Conservation (phyloP, 192 early-diverging fungal species). For the Coemansia sp. region DNA sequence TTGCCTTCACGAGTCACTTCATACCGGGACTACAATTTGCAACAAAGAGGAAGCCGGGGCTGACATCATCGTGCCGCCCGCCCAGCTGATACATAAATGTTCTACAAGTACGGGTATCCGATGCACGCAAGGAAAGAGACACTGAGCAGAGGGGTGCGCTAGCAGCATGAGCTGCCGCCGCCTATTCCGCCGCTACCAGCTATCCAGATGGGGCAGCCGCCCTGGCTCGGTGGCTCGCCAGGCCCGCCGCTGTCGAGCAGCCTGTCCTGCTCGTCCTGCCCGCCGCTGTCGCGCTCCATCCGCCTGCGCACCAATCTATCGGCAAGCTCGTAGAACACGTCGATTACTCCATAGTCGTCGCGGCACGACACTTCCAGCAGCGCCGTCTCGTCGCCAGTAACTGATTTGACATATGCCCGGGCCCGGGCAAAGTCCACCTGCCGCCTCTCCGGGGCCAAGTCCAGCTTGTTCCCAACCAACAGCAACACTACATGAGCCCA, state of each 20-base stretch:
- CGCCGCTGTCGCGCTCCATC: constrained; percentile 1
- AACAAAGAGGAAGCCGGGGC: no score
- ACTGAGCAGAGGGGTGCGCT: no score
- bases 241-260: constrained; percentile 10
- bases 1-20: no score
- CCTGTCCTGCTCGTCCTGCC: constrained; percentile 9
- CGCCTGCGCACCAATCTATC: constrained; percentile 26
- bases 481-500: constrained; percentile 53
- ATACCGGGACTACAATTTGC: no score
- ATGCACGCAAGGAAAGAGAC: no score
- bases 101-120: no score
- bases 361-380: constrained; percentile 68
- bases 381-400: constrained; percentile 56
- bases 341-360: constrained; percentile 59
- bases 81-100: no score
- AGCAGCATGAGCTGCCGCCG: neutral
- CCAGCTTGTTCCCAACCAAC: constrained; percentile 68
- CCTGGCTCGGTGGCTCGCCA: constrained; percentile 9
- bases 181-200: constrained; percentile 5
- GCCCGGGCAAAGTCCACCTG: constrained; percentile 54
- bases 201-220: constrained; percentile 22
- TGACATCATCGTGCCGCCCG: no score
- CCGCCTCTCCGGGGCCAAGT: constrained; percentile 55
- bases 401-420: constrained; percentile 55
- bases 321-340: constrained; percentile 44